Conservation (phyloP, 2,329 filamentous ascomycete species). For the Arthroderma sp. region DNA sequence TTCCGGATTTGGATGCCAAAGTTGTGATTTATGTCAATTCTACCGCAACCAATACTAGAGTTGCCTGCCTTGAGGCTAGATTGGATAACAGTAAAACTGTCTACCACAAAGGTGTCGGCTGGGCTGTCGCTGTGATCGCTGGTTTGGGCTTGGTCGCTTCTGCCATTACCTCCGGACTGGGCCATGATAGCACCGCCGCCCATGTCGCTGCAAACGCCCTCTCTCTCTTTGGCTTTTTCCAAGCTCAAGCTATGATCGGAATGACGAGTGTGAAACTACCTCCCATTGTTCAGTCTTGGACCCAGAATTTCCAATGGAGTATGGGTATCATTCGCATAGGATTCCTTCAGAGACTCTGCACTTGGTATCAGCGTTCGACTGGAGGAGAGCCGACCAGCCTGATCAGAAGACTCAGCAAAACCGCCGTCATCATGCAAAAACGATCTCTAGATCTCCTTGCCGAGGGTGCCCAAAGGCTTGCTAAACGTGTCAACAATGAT, state of each 20-base stretch:
- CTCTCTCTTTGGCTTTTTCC: constrained; percentile 90
- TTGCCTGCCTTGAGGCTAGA: constrained; percentile 77
- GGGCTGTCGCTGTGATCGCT: constrained; percentile 77
- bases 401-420: constrained; percentile 57
- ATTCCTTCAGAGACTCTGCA: constrained; percentile 82
- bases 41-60: constrained; percentile 47
- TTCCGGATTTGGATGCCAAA: constrained; percentile 81
- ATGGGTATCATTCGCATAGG: constrained; percentile 83
- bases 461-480: constrained; percentile 24
- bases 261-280: constrained; percentile 70
- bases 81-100: constrained; percentile 90
- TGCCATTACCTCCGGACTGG: constrained; percentile 76
- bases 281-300: constrained; percentile 83
- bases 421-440: constrained; percentile 75
- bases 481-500: constrained; percentile 39
- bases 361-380: constrained; percentile 91
- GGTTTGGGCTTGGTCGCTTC: constrained; percentile 73
- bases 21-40: constrained; percentile 71
- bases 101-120: constrained; percentile 75
- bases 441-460: constrained; percentile 35
- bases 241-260: constrained; percentile 82
- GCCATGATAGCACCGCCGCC: constrained; percentile 85
- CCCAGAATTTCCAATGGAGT: constrained; percentile 95
- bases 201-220: constrained; percentile 89
- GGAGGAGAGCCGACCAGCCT: constrained; percentile 72